phyloP scores from a whole-genome alignment of 2,329 filamentous ascomycete species.

The Talaromyces sp. region DNA sequence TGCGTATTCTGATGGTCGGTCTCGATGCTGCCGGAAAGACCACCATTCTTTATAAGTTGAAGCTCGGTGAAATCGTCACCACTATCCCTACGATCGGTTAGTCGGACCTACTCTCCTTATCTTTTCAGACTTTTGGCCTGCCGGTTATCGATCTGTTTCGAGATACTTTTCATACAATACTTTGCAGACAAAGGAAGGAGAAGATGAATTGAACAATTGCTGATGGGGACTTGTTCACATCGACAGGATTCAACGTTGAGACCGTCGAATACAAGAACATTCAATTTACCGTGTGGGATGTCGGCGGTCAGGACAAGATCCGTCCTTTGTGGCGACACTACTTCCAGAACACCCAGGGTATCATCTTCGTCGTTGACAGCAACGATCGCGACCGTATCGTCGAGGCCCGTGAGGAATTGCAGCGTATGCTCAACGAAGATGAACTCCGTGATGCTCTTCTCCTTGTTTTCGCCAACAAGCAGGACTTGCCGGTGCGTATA shows the following conservation, averaged over 20 bases:
- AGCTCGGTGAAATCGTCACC: constrained; percentile 96
- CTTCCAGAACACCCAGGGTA: constrained; percentile 99
- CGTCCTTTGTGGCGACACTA: constrained; percentile 99
- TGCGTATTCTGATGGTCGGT: constrained; percentile 99
- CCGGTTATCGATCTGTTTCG: background rate
- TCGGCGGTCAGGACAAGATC: constrained; percentile 99
- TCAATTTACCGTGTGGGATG: constrained; percentile 99
- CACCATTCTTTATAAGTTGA: constrained; percentile 99
- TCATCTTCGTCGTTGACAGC: constrained; percentile 99
- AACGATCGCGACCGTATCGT: constrained; percentile 98
- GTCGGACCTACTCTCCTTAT: constrained; percentile 32
- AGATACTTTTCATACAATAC: background rate
- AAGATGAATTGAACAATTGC: constrained; percentile 5
- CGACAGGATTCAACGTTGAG: constrained; percentile 95
- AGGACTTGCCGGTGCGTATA: constrained; percentile 89
- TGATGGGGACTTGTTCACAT: constrained; percentile 12
- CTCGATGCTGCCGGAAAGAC: constrained; percentile 99
- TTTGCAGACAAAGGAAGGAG: background rate
- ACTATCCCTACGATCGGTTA: constrained; percentile 98
- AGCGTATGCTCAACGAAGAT: constrained; percentile 98
- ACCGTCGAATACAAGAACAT: constrained; percentile 99
- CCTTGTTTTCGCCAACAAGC: constrained; percentile 99
- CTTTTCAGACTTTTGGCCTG: constrained; percentile 7
- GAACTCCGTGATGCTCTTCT: constrained; percentile 97
- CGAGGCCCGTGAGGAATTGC: constrained; percentile 93